These are phyloP conservation scores for Clonostachys rhizophaga DNA, from an alignment of 2,329 filamentous ascomycete species.

Conservation along the genomic window DNA sequence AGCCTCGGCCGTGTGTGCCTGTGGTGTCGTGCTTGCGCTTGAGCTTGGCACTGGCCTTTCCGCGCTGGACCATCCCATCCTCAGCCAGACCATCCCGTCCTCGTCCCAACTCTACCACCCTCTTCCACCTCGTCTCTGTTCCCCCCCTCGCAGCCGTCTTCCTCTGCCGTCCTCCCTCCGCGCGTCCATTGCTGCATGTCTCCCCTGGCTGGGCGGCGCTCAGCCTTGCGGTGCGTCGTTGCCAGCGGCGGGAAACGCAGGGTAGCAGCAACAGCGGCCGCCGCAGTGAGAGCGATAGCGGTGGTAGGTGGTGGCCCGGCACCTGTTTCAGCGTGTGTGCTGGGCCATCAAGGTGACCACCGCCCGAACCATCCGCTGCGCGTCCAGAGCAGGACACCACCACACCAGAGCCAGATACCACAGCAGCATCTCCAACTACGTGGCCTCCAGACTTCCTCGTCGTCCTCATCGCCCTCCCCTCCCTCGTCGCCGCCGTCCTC, in stretches of 20 bases:
- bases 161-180: background rate
- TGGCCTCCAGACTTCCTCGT: constrained; percentile 3
- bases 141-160: background rate
- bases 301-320: constrained; percentile 1
- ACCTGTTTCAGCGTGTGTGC: background rate
- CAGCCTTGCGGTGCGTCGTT: constrained; percentile 4
- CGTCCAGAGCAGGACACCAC: background rate
- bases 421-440: constrained; percentile 1
- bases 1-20: too few relatives aligned
- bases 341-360: background rate
- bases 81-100: too few relatives aligned
- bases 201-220: constrained; percentile 6
- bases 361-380: background rate
- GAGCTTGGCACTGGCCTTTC: too few relatives aligned
- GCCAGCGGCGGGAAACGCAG: background rate
- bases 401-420: background rate
- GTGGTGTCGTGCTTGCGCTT: too few relatives aligned
- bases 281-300: background rate
- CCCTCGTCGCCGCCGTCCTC: constrained; percentile 1
- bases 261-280: background rate
- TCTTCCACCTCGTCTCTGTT: background rate
- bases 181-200: constrained; percentile 3
- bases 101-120: background rate
- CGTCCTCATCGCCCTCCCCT: constrained; percentile 2
- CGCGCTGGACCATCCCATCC: too few relatives aligned